phyloP scores from a whole-genome alignment of 2,329 filamentous ascomycete genomes.

The Cordyceps cateniannulata region DNA sequence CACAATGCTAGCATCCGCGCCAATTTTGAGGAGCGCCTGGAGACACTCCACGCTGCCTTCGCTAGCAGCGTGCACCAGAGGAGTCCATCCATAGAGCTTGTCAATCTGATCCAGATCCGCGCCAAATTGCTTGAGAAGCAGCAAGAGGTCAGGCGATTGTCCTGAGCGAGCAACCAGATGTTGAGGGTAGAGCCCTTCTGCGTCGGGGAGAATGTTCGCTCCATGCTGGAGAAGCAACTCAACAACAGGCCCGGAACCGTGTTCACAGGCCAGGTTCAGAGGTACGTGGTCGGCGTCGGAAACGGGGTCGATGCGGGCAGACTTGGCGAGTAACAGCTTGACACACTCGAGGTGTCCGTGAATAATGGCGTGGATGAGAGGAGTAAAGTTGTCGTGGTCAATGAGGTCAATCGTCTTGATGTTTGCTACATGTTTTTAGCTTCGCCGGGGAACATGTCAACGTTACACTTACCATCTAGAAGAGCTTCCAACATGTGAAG shows the following conservation, averaged over 20 bases:
- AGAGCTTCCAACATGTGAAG: slow-evolving; percentile 75
- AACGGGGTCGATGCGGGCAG: slow-evolving; percentile 78
- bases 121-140: slow-evolving; percentile 76
- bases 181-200: slow-evolving; percentile 94
- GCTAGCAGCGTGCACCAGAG: slow-evolving; percentile 90
- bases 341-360: slow-evolving; percentile 79
- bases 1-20: slow-evolving; percentile 69
- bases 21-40: slow-evolving; percentile 70
- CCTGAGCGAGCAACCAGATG: slow-evolving; percentile 90
- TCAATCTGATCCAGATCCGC: slow-evolving; percentile 89
- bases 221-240: slow-evolving; percentile 75
- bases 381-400: slow-evolving; percentile 96
- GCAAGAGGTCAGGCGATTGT: slow-evolving; percentile 69
- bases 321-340: slow-evolving; percentile 65
- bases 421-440: slow-evolving; percentile 41
- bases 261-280: slow-evolving; percentile 89
- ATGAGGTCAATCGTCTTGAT: slow-evolving; percentile 75
- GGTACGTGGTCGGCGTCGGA: slow-evolving; percentile 90
- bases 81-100: slow-evolving; percentile 96
- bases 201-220: slow-evolving; percentile 82
- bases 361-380: slow-evolving; percentile 90
- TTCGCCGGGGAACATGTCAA: not conserved
- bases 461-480: slow-evolving; percentile 46
- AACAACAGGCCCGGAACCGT: slow-evolving; percentile 79
- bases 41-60: slow-evolving; percentile 91